These are phyloP conservation scores for Penicillium frequentans DNA, from an alignment of 2,329 filamentous ascomycete species.

Conservation along the genomic window DNA sequence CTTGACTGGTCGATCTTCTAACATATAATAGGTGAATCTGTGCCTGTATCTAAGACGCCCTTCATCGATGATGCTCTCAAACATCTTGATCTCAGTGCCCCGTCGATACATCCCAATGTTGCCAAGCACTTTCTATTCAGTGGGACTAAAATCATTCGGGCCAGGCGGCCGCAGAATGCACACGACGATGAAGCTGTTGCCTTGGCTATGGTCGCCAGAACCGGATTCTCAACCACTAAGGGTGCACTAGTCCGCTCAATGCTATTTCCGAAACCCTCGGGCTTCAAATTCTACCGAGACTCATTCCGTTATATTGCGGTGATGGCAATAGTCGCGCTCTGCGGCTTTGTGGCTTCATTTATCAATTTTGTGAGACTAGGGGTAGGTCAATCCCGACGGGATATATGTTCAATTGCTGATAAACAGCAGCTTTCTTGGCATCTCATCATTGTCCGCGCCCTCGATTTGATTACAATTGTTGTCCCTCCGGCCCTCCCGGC, in stretches of 20 bases:
- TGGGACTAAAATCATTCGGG: slow-evolving; percentile 92
- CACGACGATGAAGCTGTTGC: slow-evolving; percentile 85
- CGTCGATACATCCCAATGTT: slow-evolving; percentile 77
- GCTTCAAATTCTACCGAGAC: slow-evolving; percentile 97
- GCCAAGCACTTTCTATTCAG: slow-evolving; percentile 90
- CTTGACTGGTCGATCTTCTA: slow-evolving; percentile 10
- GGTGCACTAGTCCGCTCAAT: slow-evolving; percentile 94
- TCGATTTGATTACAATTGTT: slow-evolving; percentile 96
- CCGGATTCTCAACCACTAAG: slow-evolving; percentile 97
- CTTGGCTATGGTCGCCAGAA: slow-evolving; percentile 86
- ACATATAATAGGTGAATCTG: slow-evolving; percentile 70
- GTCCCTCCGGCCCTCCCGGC: slow-evolving; percentile 93
- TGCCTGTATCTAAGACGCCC: slow-evolving; percentile 90
- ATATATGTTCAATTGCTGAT: slow-evolving; percentile 19
- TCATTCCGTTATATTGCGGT: slow-evolving; percentile 98
- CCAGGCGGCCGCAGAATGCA: slow-evolving; percentile 81
- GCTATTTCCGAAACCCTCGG: slow-evolving; percentile 96
- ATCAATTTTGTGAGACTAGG: slow-evolving; percentile 87
- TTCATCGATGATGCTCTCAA: slow-evolving; percentile 77
- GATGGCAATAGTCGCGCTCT: slow-evolving; percentile 80
- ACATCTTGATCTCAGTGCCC: slow-evolving; percentile 73
- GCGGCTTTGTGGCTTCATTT: slow-evolving; percentile 89
- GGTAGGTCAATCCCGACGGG: slow-evolving; percentile 31
- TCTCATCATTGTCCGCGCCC: slow-evolving; percentile 83
- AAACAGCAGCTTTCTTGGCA: slow-evolving; percentile 69